Evolutionary conservation across 345 rosid genomes (phyloP), one percentile per base, ranked within the genome.

Genomic region (Hypericum perforatum): DNA sequence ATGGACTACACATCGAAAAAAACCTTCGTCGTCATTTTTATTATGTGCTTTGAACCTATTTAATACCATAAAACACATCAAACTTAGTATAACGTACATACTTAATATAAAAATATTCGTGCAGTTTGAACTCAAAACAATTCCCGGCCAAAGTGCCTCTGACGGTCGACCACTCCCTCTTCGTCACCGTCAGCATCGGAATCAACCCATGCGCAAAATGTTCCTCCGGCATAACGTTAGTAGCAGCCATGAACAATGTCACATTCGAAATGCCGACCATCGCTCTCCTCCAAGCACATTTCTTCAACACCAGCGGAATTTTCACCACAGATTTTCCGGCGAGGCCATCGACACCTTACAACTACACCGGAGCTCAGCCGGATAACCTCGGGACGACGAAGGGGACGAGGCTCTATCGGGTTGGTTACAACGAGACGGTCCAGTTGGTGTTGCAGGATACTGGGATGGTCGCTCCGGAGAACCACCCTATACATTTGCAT

Each of bases 151-250:
- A 46, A 16, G 50, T 46, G 9, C 50, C 50, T 9, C 8, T 5
- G 16, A 46, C 50, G 10, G 50, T 46, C 14, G 50, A 46, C 50
- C 50, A 46, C 50, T 46, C 50, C 29, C 50, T 46, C 15, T 12
- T 46, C 29, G 15, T 46, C 50, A 46, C 50, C 29, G 14, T 46
- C 32, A 6, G 7, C 16, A 10, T 46, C 16, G 50, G 50, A 10
- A 10, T 46, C 16, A 46, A 46, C 32, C 16, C 50, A 0, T 46
- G 50, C 7, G 16, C 29, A 16, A 46, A 22, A 32, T 46, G 50
- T 14, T 12, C 50, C 32, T 16, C 29, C 22, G 50, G 50, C 29
- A 32, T 32, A 5, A 16, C 6, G 7, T 16, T 46, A 5, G 50
- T 12, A 32, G 50, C 50, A 5, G 50, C 15, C 22, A 13, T 46